Base-by-base conservation (phyloP, 2,329 filamentous ascomycete genomes). In the Lachnellula occidentalis region DNA sequence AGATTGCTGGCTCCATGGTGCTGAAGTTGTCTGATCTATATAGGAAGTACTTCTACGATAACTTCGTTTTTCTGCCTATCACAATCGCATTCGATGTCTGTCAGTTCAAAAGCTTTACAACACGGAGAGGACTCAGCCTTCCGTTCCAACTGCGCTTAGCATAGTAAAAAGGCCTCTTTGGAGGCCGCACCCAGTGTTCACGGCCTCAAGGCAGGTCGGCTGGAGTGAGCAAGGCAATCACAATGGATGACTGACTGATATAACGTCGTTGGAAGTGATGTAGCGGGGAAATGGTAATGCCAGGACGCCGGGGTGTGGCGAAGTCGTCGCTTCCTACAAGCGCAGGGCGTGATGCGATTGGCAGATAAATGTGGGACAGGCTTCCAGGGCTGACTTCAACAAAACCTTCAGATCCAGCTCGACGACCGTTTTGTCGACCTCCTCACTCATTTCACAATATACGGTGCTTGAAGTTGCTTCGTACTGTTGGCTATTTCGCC, bases 21-120 rank as follows among this genome's bases (percentile, higher is more conserved):
- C n/a, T 17, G 62, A 51, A 46, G 51, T 53, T 53, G 46, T 53
- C 51, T 46, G 19, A 50, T 46, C 63, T 64, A 60, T 66, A 67
- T 66, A 64, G 36, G 34, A 27, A 43, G 53, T 34, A 48, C 51
- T 48, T 50, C 21, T 31, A 55, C 9, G 45, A 43, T 22, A 34
- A 22, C 36, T 53, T 48, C 51, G 45, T 58, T 50, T 31, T 59
- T 61, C 64, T 64, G 57, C 58, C 62, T 62, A 46, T 57, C 41
- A 48, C 49, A 21, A 53, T 17, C 5, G n/a, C 36, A n/a, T 48
- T 54, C 50, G 48, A 52, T 60, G 54, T 41, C 55, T 52, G 48
- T 61, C 55, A 64, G 56, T 61, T 49, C 56, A 42, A 22, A 58
- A 56, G 34, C 39, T 51, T 57, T 63, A 57, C 48, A 61, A 57